Conservation (phyloP, 2,329 filamentous ascomycete species). For the Sporothrix phasma region DNA sequence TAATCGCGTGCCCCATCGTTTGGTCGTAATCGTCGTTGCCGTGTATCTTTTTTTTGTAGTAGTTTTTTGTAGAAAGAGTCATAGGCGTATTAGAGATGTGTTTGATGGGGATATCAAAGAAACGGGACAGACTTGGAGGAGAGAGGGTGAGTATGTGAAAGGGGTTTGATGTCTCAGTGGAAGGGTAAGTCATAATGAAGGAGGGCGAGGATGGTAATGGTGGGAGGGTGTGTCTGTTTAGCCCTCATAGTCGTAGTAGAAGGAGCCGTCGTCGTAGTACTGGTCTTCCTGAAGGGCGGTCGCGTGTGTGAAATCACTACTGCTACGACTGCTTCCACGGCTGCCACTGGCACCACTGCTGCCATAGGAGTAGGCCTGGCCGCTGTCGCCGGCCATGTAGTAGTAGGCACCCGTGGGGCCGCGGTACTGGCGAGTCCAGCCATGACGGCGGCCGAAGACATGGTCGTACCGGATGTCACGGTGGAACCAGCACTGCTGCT, state of each 20-base stretch:
- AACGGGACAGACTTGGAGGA: too few species aligned
- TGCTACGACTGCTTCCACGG: conserved; percentile 14
- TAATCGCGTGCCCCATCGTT: neutral
- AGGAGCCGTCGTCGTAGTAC: conserved; percentile 14
- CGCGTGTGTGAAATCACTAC: conserved; percentile 14
- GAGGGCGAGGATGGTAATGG: neutral
- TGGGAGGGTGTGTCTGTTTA: neutral
- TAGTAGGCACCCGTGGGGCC: conserved; percentile 1
- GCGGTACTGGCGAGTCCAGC: neutral
- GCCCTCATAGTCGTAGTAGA: conserved; percentile 17
- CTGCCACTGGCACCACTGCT: neutral
- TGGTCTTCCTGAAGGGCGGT: neutral
- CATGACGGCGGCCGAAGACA: neutral
- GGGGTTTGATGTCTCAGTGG: too few species aligned
- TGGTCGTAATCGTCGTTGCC: conserved; percentile 4
- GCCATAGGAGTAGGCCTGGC: conserved; percentile 7
- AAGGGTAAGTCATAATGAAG: neutral
- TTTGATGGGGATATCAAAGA: neutral
- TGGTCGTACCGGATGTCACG: neutral
- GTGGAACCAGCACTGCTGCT: neutral
- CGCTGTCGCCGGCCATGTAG: conserved; percentile 1
- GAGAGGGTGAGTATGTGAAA: neutral
- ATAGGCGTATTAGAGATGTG: neutral
- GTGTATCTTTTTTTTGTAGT: neutral
- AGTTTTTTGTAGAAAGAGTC: neutral